Evolutionary conservation across 2,329 filamentous ascomycete species (phyloP).

Genomic region (Hortaea sp.): DNA sequence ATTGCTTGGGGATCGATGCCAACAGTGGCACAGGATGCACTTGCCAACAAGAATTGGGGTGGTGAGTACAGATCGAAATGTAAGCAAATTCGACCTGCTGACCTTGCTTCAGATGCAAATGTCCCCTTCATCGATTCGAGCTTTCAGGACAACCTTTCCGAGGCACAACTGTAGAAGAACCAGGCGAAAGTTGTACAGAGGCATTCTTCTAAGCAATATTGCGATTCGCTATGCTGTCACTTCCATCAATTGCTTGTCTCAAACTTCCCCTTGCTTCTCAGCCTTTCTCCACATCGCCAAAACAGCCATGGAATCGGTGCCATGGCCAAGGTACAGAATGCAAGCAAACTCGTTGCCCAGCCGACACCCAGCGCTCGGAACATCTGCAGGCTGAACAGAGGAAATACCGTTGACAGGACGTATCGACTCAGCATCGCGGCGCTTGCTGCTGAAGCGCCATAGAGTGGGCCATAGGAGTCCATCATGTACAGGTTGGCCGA

Average conservation of each 20-base stretch:
- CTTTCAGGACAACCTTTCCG: constrained; percentile 33
- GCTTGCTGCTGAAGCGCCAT: constrained; percentile 27
- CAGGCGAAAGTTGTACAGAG: too few relatives aligned
- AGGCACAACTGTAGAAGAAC: constrained; percentile 2
- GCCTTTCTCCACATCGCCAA: constrained; percentile 8
- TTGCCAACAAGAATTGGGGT: constrained; percentile 33
- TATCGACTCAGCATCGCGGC: constrained; percentile 24
- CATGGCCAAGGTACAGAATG: constrained; percentile 23
- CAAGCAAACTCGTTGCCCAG: constrained; percentile 33
- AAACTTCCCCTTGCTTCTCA: constrained; percentile 16
- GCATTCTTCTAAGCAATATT: too few relatives aligned
- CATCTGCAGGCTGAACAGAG: constrained; percentile 32
- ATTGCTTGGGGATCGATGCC: constrained; percentile 31
- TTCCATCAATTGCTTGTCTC: constrained; percentile 8
- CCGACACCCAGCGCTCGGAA: constrained; percentile 30
- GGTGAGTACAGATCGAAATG: neutral
- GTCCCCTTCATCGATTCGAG: constrained; percentile 38
- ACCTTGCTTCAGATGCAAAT: constrained; percentile 26
- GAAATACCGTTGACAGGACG: constrained; percentile 27
- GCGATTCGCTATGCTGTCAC: too few relatives aligned
- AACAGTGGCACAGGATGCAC: constrained; percentile 31
- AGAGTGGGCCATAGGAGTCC: constrained; percentile 30
- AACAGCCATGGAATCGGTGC: constrained; percentile 24
- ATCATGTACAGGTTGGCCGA: constrained; percentile 31
- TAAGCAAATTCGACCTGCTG: constrained; percentile 11